Conservation (phyloP, 371 early-diverging fungal species). For the Smittium culicis region DNA sequence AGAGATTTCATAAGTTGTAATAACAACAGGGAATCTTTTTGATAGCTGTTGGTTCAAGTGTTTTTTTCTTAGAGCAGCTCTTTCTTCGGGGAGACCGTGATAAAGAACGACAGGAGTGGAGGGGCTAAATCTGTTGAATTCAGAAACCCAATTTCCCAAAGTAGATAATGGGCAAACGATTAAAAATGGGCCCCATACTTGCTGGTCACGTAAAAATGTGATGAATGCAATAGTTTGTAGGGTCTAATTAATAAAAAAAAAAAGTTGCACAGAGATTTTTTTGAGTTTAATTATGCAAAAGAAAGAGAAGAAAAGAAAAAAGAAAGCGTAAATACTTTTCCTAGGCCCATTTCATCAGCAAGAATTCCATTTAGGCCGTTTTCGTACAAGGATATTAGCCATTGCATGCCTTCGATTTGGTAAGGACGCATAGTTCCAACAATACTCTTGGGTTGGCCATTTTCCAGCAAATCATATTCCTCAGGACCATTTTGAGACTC, state of each 20-base stretch:
- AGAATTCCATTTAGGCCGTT: constrained; percentile 96
- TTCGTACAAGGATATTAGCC: constrained; percentile 94
- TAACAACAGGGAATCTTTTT: constrained; percentile 57
- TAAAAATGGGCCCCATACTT: constrained; percentile 88
- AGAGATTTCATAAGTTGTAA: constrained; percentile 87
- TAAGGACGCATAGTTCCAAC: constrained; percentile 82
- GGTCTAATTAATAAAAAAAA: constrained; percentile 40
- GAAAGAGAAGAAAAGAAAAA: not conserved
- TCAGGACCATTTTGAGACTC: constrained; percentile 11
- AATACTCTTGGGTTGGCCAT: constrained; percentile 15
- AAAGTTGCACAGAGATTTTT: not conserved
- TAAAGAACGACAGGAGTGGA: constrained; percentile 76
- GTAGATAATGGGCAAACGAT: constrained; percentile 93
- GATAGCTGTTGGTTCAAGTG: constrained; percentile 40
- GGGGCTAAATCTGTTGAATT: constrained; percentile 85
- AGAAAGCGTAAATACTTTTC: constrained; percentile 28
- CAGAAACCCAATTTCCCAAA: constrained; percentile 93
- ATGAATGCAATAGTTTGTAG: constrained; percentile 92
- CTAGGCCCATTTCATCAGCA: constrained; percentile 98
- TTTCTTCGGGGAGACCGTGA: constrained; percentile 71
- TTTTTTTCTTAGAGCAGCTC: constrained; percentile 58
- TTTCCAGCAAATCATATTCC: constrained; percentile 12
- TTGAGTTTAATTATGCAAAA: not conserved
- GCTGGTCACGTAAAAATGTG: constrained; percentile 61
- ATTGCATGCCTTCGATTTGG: constrained; percentile 94